Evolutionary conservation across 805 yeast genomes (phyloP).

Genomic region (Candida yuanshanica): DNA sequence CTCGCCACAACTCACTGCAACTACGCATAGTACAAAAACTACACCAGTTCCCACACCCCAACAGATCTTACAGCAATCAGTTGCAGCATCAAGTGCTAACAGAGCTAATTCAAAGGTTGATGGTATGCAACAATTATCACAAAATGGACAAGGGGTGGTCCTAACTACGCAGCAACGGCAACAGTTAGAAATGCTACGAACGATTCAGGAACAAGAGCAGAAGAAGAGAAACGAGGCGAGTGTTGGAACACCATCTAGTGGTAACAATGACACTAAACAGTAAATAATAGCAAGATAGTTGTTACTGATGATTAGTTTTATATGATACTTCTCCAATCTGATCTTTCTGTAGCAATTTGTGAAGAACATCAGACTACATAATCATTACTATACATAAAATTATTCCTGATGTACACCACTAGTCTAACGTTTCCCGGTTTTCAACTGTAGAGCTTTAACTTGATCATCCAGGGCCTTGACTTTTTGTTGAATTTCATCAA

Average conservation of each 20-base stretch:
- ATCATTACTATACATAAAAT: neutral
- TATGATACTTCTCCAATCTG: too few relatives aligned
- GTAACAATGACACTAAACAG: neutral
- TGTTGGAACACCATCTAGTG: neutral
- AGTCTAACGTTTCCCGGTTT: slow-evolving; percentile 33
- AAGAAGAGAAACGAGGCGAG: slow-evolving; percentile 19
- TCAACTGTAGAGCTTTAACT: slow-evolving; percentile 56
- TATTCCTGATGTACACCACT: neutral
- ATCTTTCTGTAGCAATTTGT: too few relatives aligned
- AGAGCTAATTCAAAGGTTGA: slow-evolving; percentile 9
- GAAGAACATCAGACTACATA: neutral
- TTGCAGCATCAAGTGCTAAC: slow-evolving; percentile 24
- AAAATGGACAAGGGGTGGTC: slow-evolving; percentile 5
- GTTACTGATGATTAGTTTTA: neutral
- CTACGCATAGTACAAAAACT: neutral
- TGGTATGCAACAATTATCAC: slow-evolving; percentile 12
- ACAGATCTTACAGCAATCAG: slow-evolving; percentile 32
- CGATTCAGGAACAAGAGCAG: slow-evolving; percentile 23
- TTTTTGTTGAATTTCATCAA: slow-evolving; percentile 81
- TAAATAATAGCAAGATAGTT: too few relatives aligned
- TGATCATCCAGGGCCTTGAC: slow-evolving; percentile 71
- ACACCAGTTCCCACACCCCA: slow-evolving; percentile 33
- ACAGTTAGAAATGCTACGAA: slow-evolving; percentile 24
- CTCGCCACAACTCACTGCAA: neutral
- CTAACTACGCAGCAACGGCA: slow-evolving; percentile 26